Conservation (phyloP, 1,284 basidiomycete species). For the Mrakiaceae sp. region DNA sequence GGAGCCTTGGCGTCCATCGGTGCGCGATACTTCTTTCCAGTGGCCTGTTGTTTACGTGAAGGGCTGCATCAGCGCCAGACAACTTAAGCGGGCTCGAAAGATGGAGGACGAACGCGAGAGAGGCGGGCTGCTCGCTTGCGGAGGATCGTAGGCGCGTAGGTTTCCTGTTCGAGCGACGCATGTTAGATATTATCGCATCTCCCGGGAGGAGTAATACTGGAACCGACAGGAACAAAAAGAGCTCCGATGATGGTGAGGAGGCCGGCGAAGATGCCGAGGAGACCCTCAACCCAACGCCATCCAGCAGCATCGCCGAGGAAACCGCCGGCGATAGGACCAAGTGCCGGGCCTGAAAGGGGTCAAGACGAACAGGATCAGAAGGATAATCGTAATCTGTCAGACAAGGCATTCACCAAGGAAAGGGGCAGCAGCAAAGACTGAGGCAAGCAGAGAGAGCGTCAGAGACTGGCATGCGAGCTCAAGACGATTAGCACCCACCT, state of each 20-base stretch:
- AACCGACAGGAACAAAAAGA: conserved; percentile 27
- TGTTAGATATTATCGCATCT: conserved; percentile 24
- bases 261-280: conserved; percentile 37
- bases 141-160: conserved; percentile 17
- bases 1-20: conserved; percentile 9
- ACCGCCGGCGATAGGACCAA: conserved; percentile 34
- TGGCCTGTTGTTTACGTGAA: conserved; percentile 22
- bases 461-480: no score
- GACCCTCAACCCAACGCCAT: conserved; percentile 25
- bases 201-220: conserved; percentile 31
- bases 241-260: conserved; percentile 31
- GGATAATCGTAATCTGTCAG: neutral
- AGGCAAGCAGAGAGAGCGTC: no score
- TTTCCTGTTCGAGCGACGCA: no score
- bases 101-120: conserved; percentile 15
- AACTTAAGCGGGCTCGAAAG: conserved; percentile 17
- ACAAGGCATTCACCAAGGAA: conserved; percentile 27
- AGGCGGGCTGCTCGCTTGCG: conserved; percentile 30
- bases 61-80: conserved; percentile 20
- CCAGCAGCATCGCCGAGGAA: conserved; percentile 30
- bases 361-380: conserved; percentile 13
- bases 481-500: no score
- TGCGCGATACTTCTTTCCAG: neutral
- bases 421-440: conserved; percentile 30
- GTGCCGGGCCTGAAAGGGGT: conserved; percentile 35